Evolutionary conservation across 2,329 filamentous ascomycete species (phyloP).

Genomic region (Nannizziopsis arthrosporioides): DNA sequence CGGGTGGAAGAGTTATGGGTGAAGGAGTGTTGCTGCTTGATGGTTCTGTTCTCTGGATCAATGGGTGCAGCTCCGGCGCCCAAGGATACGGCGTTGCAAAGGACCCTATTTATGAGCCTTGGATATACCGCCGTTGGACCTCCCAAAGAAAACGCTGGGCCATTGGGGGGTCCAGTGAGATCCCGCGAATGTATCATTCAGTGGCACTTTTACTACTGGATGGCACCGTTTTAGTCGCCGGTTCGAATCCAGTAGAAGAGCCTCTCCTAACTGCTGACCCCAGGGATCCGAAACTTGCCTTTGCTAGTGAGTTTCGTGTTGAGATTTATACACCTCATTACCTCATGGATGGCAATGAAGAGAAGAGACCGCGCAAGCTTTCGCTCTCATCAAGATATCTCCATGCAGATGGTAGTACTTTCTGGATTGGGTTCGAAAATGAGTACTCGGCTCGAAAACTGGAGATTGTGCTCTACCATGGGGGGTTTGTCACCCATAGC

Average conservation of each 20-base stretch:
- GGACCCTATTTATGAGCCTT: slow-evolving; percentile 43
- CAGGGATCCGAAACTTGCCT: slow-evolving; percentile 34
- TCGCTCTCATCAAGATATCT: slow-evolving; percentile 36
- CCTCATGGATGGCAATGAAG: slow-evolving; percentile 41
- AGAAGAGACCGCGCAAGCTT: slow-evolving; percentile 40
- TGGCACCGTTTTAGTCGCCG: slow-evolving; percentile 48
- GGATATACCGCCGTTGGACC: slow-evolving; percentile 47
- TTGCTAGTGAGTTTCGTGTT: slow-evolving; percentile 49
- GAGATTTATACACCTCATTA: slow-evolving; percentile 53
- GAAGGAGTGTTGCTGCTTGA: slow-evolving; percentile 50
- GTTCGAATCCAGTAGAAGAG: slow-evolving; percentile 50
- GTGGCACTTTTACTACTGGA: slow-evolving; percentile 49
- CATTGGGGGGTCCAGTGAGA: slow-evolving; percentile 31
- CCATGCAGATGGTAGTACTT: slow-evolving; percentile 34
- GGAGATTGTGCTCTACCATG: slow-evolving; percentile 44
- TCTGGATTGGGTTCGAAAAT: slow-evolving; percentile 30
- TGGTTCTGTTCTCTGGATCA: slow-evolving; percentile 48
- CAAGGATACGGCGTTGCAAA: slow-evolving; percentile 50
- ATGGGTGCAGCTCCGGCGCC: slow-evolving; percentile 46
- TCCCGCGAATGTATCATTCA: slow-evolving; percentile 49
- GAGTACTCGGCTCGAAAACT: slow-evolving; percentile 36
- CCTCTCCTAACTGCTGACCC: slow-evolving; percentile 39
- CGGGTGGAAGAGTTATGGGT: slow-evolving; percentile 48
- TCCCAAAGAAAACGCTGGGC: slow-evolving; percentile 41
- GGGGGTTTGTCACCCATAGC: slow-evolving; percentile 50